Base-by-base conservation (phyloP, 2,329 filamentous ascomycete genomes). In the Amauroascus verrucosus region DNA sequence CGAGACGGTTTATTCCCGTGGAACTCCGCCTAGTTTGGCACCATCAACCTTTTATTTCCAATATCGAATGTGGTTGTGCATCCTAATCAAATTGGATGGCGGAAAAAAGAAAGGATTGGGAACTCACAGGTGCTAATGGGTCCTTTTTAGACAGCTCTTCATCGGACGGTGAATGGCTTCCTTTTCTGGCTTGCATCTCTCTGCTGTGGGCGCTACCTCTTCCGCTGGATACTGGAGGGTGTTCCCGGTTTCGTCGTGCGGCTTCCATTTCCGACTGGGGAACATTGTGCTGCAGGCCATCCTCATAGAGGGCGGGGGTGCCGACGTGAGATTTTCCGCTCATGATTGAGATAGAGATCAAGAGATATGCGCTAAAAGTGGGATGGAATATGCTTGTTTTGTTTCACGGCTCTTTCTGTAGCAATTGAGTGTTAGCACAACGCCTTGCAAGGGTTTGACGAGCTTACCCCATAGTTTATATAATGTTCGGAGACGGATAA, bases 241-340 rank as follows among this genome's bases (percentile, higher is more conserved):
- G 87, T 72, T 91, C 84, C 57, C 89, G 73, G 72, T 80, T 93
- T 56, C 81, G 77, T 49, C 79, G 72, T 18, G 76, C 73, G 63
- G 80, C 74, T 43, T 70, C 64, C 50, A 74, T 59, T 57, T 77
- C 72, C 1, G 78, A 75, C 55, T 78, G 65, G 57, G 80, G 77
- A 57, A 71, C 66, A 67, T 82, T 88, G 62, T 80, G 78, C 76
- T 93, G 86, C 71, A 93, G 86, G 55, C 82, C 84, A 54, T 77
- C 83, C 72, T 90, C 85, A 72, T 93, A 90, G 66, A 88, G 72
- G 56, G 70, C 67, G 58, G 71, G 63, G 67, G 74, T 77, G 61
- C 86, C 87, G 65, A 91, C 85, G 65, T 75, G 84, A 54, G 84
- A 86, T 53, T 68, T 72, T 62, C 72, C 72, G 62, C 72, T 74